Base-by-base conservation (phyloP, 2,329 filamentous ascomycete genomes). In the Pestalotiopsis sp. region DNA sequence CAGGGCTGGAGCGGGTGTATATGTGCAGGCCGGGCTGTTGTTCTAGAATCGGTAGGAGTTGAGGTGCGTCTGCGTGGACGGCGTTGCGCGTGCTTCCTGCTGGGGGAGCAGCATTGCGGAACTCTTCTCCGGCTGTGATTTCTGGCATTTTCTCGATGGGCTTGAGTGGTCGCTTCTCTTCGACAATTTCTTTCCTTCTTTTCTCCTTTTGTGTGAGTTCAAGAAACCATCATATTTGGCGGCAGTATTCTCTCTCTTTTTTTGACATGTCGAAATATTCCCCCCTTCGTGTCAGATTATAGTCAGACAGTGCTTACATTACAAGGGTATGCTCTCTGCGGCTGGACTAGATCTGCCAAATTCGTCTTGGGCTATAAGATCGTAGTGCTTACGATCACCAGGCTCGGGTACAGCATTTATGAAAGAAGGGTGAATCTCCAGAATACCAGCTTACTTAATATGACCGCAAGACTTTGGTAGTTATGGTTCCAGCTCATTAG, bases 111-210 rank as follows among this genome's bases (percentile, higher is more conserved):
- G 38, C 17, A 49, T 60, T 56, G 31, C 27, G 65, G n/a, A 38
- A 66, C 14, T 60, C 56, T n/a, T 60, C 13, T 11, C 65, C 41
- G 27, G 65, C 65, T 17, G 14, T 45, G 17, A 66, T 56, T 36
- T n/a, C 45, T 57, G 63, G 40, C 63, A 66, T 66, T 17, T n/a
- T 65, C 2, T 20, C 17, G 38, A n/a, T 60, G 23, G 4, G n/a
- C 1, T 20, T 36, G 7, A 36, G 31, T 2, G 31, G 6, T 36
- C 6, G 31, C 31, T 36, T 11, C 7, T 36, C 31, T 36, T 36
- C 31, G 31, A 9, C 31, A 36, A 5, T 9, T 9, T 36, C 31
- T 36, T 17, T 17, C 13, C 41, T 13, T 45, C 41, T 45, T 45
- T 45, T 36, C 31, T 36, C 31, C 6, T 6, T 36, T 36, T 36